phyloP scores from a whole-genome alignment of 257 asterid species.

The Solanum tacnaense region DNA sequence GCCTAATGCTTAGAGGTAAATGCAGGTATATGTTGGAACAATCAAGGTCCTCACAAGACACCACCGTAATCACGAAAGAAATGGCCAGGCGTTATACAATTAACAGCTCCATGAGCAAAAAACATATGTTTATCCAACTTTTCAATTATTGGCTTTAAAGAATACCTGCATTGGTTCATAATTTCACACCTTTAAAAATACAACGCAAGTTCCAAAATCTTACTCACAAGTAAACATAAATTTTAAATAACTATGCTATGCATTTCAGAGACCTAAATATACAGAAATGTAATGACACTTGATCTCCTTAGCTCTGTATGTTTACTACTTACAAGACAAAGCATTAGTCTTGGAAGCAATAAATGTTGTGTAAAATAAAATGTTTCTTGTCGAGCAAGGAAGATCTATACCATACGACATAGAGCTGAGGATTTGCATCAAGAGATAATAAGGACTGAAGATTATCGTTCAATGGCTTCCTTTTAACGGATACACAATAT shows the following conservation, averaged over 20 bases:
- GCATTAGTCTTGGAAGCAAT: not conserved
- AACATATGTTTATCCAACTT: not conserved
- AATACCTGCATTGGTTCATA: not conserved
- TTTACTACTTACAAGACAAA: not conserved
- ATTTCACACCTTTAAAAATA: not conserved
- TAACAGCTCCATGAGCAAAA: not conserved
- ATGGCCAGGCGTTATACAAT: not conserved
- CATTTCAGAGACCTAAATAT: not conserved
- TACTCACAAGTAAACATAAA: not conserved
- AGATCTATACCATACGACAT: not conserved
- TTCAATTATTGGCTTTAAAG: not conserved
- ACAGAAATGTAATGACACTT: not conserved
- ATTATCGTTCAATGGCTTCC: not conserved
- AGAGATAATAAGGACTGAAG: not conserved
- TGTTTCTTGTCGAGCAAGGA: not conserved
- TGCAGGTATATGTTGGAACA: not conserved
- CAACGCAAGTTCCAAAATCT: not conserved
- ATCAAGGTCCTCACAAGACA: not conserved
- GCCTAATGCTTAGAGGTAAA: not conserved
- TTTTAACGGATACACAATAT: not conserved
- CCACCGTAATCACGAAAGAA: not conserved
- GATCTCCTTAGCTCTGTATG: not conserved
- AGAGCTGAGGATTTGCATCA: not conserved
- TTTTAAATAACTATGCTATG: not conserved
- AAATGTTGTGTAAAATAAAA: not conserved